A percentile compares a stretch with the other conserved stretches of the same genome.
phyloP scores from a whole-genome alignment of 352 stramenopile genomes.

The Phytopythium litorale region DNA sequence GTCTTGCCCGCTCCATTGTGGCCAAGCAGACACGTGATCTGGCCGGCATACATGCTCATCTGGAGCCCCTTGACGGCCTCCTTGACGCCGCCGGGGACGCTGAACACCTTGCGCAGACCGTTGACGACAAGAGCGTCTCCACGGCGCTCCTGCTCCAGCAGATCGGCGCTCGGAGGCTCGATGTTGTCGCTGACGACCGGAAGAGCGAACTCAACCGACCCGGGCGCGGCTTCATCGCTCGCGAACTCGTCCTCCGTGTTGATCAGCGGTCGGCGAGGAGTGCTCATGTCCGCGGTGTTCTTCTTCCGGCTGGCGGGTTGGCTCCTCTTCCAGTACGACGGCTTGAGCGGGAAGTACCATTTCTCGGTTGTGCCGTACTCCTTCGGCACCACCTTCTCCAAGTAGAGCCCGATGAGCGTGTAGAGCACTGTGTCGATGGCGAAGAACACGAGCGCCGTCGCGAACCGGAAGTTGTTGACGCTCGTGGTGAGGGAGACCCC shows the following conservation, averaged over 20 bases:
- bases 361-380: constrained; percentile 87
- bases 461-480: constrained; percentile 53
- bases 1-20: constrained; percentile 92
- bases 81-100: constrained; percentile 72
- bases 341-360: constrained; percentile 89
- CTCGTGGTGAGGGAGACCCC: constrained; percentile 53
- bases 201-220: neutral
- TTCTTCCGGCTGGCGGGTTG: constrained; percentile 25
- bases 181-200: constrained; percentile 15
- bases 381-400: constrained; percentile 88
- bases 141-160: constrained; percentile 31
- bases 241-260: neutral
- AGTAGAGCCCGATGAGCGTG: constrained; percentile 85
- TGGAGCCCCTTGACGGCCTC: constrained; percentile 79
- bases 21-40: constrained; percentile 91
- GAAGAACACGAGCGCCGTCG: constrained; percentile 63
- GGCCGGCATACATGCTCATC: constrained; percentile 87
- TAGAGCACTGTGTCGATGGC: constrained; percentile 87
- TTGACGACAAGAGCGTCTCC: constrained; percentile 35
- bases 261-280: neutral
- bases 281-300: constrained; percentile 25
- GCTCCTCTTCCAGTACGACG: constrained; percentile 27
- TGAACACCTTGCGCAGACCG: constrained; percentile 63
- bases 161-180: constrained; percentile 30
- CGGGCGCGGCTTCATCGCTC: neutral